Base-by-base conservation (phyloP, 2,329 filamentous ascomycete species). In the Clarireedia homoeocarpa region DNA sequence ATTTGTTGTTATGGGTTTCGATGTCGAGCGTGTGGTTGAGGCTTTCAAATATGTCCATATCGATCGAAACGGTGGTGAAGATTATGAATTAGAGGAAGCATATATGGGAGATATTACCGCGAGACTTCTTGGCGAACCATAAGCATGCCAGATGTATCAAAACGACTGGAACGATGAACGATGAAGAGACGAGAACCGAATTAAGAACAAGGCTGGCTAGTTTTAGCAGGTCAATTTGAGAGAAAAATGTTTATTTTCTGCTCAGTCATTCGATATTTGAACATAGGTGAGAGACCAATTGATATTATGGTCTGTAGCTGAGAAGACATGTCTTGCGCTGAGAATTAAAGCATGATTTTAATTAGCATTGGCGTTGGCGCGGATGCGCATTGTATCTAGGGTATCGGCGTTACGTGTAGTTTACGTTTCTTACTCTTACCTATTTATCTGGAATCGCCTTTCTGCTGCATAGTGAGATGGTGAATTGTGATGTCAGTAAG, bases 51-150 rank as follows among this genome's bases (percentile, higher is more conserved):
- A 81, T 59, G 85, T 94, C 6, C 88, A 89, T 5, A 91, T 96
- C 62, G 88, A 92, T 60, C 81, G 82, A 17, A 89, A 86, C 63
- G 81, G 79, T 26, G 91, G 91, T 0, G 77, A 85, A 62, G 88
- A 94, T 68, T 94, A 95, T 69, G 85, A 89, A 65, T 75, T 96
- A n/a, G 89, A 95, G 67, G 88, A 94, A 66, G 90, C 86, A 1
- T 91, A 91, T 64, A 89, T 95, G 81, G 90, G 89, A 3, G 91
- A 96, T 63, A 86, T 97, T 60, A 95, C 89, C 0, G 89, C 90
- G 17, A 80, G 87, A 57, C 79, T 97, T 6, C 83, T 96, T 36
- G 88, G 88, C 39, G 91, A 96, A 71, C 80, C 82, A 34, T 34
- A 34, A 34, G 10, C 30, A 14, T 14, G 2, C 12, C 30, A 34